Base-by-base conservation (phyloP, 2,329 filamentous ascomycete species). In the Chalaropsis thielavioides region DNA sequence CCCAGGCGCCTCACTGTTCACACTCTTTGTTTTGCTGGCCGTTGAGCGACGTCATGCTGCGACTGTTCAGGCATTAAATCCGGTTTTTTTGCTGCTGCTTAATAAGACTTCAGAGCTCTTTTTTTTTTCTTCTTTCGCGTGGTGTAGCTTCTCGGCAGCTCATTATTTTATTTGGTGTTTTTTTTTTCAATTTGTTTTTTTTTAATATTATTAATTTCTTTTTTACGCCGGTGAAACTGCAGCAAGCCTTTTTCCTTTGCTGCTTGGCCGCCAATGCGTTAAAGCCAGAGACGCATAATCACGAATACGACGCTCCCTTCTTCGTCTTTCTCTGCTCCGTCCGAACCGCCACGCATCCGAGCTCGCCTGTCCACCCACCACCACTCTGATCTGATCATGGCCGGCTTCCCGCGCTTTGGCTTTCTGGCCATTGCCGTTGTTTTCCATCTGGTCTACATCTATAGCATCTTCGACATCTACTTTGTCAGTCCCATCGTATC, bases 381-480 rank as follows among this genome's bases (percentile, higher is more conserved):
- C 3, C 19, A n/a, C n/a, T n/a, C n/a, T n/a, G n/a, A n/a, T 38
- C 19, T 19, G 38, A 40, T 17, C 62, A 67, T 65, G 64, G 66
- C 63, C n/a, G 56, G 63, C 43, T 65, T 65, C 61, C 65, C 77
- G 70, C 90, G 92, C 73, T 83, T 89, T 72, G 87, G 86, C 73
- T 97, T 99, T 74, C 77, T 97, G 75, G 86, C 87, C 73, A 83
- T 95, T 73, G 94, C 94, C 70, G 83, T 96, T 73, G 78, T 92
- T 68, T 99, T 99, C 74, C 95, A 99, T 76, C 75, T 97, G 64
- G 83, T 95, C 69, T 99, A 99, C 75, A 87, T 96, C 65, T 89
- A 87, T 73, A 96, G 91, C 67, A 97, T 97, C 72, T 99, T 99
- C 77, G 92, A 96, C 75, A 94, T 97, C 69, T 97, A 99, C 77